Evolutionary conservation across 2,329 filamentous ascomycete genomes (phyloP).

Genomic region (Alternaria triticimaculans): DNA sequence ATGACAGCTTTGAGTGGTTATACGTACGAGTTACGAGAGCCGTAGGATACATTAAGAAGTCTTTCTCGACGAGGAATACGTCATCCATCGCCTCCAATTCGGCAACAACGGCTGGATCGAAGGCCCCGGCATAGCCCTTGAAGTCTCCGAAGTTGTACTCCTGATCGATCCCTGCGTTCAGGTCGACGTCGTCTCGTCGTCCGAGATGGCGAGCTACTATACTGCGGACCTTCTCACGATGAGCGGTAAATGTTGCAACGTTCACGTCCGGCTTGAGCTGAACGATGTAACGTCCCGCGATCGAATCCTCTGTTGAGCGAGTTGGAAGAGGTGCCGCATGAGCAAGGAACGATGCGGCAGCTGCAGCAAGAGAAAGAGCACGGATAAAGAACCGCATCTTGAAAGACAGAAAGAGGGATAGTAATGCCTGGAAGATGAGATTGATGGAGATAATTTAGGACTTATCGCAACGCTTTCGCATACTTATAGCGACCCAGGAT

Average conservation of each 20-base stretch:
- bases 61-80: slow-evolving; percentile 32
- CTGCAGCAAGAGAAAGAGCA: slow-evolving; percentile 27
- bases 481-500: neutral
- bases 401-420: neutral
- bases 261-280: slow-evolving; percentile 48
- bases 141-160: slow-evolving; percentile 37
- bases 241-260: slow-evolving; percentile 29
- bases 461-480: neutral
- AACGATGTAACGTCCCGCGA: slow-evolving; percentile 54
- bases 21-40: slow-evolving; percentile 29
- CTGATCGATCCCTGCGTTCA: slow-evolving; percentile 28
- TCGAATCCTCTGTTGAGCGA: slow-evolving; percentile 11
- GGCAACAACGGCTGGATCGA: slow-evolving; percentile 38
- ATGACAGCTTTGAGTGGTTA: too few species aligned
- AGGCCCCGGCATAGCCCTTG: slow-evolving; percentile 40
- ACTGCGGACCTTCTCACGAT: slow-evolving; percentile 33
- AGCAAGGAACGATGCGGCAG: slow-evolving; percentile 26
- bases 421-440: too few species aligned
- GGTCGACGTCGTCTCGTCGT: slow-evolving; percentile 20
- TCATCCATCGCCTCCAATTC: slow-evolving; percentile 36
- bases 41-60: slow-evolving; percentile 34
- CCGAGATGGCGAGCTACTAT: slow-evolving; percentile 37
- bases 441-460: neutral
- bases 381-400: slow-evolving; percentile 37
- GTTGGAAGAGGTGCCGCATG: slow-evolving; percentile 26